Conservation (phyloP, 345 rosid species). For the Bruguiera parviflora region DNA sequence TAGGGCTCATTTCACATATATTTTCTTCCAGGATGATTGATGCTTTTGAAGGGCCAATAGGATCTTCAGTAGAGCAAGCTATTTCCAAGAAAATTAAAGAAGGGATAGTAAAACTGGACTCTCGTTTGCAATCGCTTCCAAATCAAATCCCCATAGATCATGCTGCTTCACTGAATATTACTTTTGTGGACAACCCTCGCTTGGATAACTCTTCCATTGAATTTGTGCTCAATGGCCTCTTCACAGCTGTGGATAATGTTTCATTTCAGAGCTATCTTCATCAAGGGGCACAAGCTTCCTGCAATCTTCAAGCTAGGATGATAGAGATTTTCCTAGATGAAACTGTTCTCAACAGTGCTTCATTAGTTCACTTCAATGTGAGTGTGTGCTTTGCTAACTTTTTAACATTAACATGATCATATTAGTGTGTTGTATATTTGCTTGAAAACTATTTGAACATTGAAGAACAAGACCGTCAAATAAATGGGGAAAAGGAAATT, state of each 20-base stretch:
- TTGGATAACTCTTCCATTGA: slow-evolving; percentile 45
- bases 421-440: background rate
- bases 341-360: slow-evolving; percentile 57
- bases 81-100: slow-evolving; percentile 47
- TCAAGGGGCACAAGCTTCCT: slow-evolving; percentile 16
- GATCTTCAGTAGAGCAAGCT: slow-evolving; percentile 48
- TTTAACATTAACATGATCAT: background rate
- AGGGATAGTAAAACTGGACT: slow-evolving; percentile 55
- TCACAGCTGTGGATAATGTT: slow-evolving; percentile 30
- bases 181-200: slow-evolving; percentile 49
- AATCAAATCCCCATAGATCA: slow-evolving; percentile 41
- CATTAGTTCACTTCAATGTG: slow-evolving; percentile 62
- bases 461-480: no score
- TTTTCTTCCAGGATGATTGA: slow-evolving; percentile 45
- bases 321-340: slow-evolving; percentile 47
- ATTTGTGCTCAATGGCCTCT: slow-evolving; percentile 52
- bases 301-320: slow-evolving; percentile 38
- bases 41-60: slow-evolving; percentile 56
- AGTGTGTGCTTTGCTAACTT: slow-evolving; percentile 27
- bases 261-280: slow-evolving; percentile 15
- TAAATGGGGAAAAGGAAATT: no score
- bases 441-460: background rate
- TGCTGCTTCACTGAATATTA: slow-evolving; percentile 55
- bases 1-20: background rate
- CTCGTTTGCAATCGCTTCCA: slow-evolving; percentile 62